Percentiles rank a stretch among this genome's conserved stretches.
phyloP scores from a whole-genome alignment of 345 rosid species.

The Draba incana region DNA sequence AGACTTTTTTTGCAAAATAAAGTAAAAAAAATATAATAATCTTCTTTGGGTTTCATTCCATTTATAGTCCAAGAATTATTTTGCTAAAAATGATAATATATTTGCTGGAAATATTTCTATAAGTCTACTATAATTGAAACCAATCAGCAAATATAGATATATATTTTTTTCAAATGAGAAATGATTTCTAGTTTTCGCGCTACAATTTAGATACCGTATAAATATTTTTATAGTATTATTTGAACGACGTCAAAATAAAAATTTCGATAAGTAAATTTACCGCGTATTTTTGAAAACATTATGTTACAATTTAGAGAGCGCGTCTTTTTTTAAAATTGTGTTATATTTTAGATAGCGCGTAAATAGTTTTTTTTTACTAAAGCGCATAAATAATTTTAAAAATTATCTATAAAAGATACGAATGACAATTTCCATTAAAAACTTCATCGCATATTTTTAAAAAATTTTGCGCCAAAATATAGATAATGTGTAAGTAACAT shows the following conservation, averaged over 20 bases:
- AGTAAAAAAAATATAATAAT: slow-evolving; percentile 18
- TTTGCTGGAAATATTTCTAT: no score
- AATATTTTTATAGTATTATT: neutral
- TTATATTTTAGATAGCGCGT: no score
- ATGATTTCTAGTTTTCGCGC: neutral
- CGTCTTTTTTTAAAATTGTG: no score
- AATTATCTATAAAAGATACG: no score
- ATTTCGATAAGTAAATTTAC: neutral
- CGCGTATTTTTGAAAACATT: neutral
- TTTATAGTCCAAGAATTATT: neutral
- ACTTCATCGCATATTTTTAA: no score
- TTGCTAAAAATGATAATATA: slow-evolving; percentile 1
- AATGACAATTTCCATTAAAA: no score
- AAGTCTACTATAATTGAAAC: neutral
- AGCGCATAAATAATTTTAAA: no score
- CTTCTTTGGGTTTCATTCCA: slow-evolving; percentile 34
- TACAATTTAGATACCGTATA: neutral
- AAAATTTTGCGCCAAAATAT: no score
- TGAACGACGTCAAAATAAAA: neutral
- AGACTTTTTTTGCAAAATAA: neutral
- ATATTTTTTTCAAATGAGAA: neutral
- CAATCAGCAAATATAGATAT: neutral
- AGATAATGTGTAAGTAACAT: no score
- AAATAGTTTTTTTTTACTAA: no score
- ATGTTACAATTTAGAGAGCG: no score